Percentiles rank a stretch among this genome's conserved stretches.
Evolutionary conservation across 805 yeast species (phyloP).

Genomic region (Teunomyces tritomae): DNA sequence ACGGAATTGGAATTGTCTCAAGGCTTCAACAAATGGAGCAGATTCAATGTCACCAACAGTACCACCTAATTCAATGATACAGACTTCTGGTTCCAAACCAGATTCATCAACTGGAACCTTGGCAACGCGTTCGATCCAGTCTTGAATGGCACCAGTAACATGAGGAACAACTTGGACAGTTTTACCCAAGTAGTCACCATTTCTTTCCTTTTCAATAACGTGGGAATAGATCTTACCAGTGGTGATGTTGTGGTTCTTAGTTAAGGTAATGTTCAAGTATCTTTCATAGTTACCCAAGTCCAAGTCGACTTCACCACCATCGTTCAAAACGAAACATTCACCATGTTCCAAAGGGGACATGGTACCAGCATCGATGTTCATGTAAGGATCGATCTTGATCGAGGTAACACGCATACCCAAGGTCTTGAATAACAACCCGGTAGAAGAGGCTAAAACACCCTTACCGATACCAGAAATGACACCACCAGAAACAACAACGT

Average conservation of each 20-base stretch:
- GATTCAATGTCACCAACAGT: constrained; percentile 99
- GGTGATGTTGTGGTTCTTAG: constrained; percentile 93
- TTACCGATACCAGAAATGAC: constrained; percentile 99
- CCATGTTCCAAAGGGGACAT: constrained; percentile 99
- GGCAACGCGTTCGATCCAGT: constrained; percentile 95
- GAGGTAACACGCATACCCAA: constrained; percentile 94
- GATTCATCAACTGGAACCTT: constrained; percentile 87
- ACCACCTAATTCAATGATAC: constrained; percentile 97
- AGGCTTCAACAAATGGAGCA: constrained; percentile 98
- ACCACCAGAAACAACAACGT: constrained; percentile 99
- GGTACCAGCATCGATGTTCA: constrained; percentile 99
- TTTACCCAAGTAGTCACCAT: constrained; percentile 96
- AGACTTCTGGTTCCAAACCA: constrained; percentile 88
- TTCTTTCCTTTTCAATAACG: constrained; percentile 92
- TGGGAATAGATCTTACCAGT: constrained; percentile 96
- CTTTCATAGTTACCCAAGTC: constrained; percentile 98
- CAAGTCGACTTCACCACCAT: constrained; percentile 98
- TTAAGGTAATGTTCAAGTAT: constrained; percentile 88
- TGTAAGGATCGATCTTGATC: constrained; percentile 97
- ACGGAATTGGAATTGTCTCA: constrained; percentile 97
- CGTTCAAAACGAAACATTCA: constrained; percentile 95
- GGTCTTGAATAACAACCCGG: constrained; percentile 92
- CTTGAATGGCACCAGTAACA: constrained; percentile 94
- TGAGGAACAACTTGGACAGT: constrained; percentile 99
- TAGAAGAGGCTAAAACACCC: constrained; percentile 96